Conservation (phyloP, 257 asterid species). For the Parsonsia alboflavescens region DNA sequence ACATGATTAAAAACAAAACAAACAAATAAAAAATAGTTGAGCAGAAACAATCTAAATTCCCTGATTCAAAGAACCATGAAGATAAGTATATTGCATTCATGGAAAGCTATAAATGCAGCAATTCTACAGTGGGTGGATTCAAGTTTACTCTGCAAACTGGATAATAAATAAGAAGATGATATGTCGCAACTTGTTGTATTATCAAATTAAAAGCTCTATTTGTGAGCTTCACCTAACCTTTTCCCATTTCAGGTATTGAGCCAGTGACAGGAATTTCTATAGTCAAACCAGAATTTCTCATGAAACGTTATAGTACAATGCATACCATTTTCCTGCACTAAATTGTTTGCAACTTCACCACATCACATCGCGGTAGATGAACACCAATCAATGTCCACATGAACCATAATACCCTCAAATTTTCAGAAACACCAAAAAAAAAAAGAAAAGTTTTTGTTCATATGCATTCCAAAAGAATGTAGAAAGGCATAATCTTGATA, state of each 20-base stretch:
- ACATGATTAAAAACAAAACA: neutral
- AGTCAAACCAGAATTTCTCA: neutral
- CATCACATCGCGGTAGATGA: neutral
- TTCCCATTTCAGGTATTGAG: neutral
- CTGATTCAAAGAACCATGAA: neutral
- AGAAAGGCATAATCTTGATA: neutral
- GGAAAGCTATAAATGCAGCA: neutral
- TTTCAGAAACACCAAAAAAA: neutral
- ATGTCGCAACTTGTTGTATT: neutral
- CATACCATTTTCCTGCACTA: neutral
- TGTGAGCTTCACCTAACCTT: slow-evolving; percentile 17
- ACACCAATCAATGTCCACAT: neutral
- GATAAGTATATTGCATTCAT: neutral
- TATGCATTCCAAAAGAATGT: too few species aligned
- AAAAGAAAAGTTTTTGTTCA: too few species aligned
- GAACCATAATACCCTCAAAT: neutral
- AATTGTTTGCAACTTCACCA: neutral
- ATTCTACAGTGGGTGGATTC: slow-evolving; percentile 7
- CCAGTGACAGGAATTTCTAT: neutral
- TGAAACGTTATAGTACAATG: too few species aligned
- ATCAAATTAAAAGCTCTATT: neutral
- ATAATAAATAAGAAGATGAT: slow-evolving; percentile 9
- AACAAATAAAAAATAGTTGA: neutral
- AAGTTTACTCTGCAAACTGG: neutral
- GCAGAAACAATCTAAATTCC: neutral